Evolutionary conservation across 2,329 filamentous ascomycete genomes (phyloP).

Genomic region (Zarea fungicola): DNA sequence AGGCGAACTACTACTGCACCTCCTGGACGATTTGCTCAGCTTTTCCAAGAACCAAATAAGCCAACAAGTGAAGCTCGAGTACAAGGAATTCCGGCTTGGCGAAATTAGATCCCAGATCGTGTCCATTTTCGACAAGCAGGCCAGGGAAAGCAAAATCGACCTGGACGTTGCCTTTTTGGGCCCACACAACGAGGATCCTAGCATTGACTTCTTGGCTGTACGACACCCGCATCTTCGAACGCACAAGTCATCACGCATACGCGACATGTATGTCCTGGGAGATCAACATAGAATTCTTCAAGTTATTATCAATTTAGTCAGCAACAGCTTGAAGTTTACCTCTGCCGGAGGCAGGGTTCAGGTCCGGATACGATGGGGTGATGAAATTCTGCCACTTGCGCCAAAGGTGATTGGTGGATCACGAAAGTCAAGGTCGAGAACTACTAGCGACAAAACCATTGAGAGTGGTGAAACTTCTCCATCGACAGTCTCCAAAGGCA

Average conservation of each 20-base stretch:
- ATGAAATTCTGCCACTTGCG: too few species aligned
- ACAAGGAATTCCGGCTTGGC: constrained; percentile 78
- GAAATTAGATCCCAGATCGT: constrained; percentile 78
- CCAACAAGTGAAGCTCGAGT: constrained; percentile 73
- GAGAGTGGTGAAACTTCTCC: neutral
- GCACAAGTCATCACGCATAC: constrained; percentile 55
- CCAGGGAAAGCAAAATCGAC: constrained; percentile 70
- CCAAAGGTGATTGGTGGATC: too few species aligned
- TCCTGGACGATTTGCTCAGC: constrained; percentile 82
- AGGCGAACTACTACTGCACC: constrained; percentile 72
- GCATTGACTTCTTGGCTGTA: neutral
- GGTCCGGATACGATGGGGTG: constrained; percentile 68
- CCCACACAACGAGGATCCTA: constrained; percentile 16
- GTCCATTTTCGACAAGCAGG: constrained; percentile 87
- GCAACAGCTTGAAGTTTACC: constrained; percentile 89
- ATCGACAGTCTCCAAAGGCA: neutral
- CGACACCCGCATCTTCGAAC: neutral
- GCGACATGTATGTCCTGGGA: constrained; percentile 87
- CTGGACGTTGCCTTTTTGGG: constrained; percentile 66
- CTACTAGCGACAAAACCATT: neutral
- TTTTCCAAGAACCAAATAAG: constrained; percentile 96
- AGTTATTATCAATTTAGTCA: constrained; percentile 89
- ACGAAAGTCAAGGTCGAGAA: constrained; percentile 12
- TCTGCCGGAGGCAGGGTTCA: constrained; percentile 69
- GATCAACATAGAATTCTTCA: constrained; percentile 87